Conservation (phyloP, 176 grass and related monocot genomes). For the Tuctoria greenei region DNA sequence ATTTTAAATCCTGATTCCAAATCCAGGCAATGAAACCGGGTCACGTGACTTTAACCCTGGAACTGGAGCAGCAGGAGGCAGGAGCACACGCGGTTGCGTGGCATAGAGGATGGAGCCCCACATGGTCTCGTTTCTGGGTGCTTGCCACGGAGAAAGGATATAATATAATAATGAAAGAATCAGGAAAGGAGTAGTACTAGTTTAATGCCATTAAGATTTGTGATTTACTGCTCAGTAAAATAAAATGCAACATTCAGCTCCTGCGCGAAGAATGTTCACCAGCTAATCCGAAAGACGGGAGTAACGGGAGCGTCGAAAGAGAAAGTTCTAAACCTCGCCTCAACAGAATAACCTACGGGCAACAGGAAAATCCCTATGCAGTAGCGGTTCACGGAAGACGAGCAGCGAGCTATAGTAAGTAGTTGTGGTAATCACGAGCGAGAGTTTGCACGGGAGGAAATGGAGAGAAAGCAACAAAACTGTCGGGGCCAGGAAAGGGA, state of each 20-base stretch:
- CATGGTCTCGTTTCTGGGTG: background rate
- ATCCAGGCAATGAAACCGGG: slow-evolving; percentile 2
- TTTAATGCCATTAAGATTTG: background rate
- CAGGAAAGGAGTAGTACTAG: background rate
- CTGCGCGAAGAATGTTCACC: background rate
- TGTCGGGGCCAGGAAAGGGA: slow-evolving; percentile 19
- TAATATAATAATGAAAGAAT: background rate
- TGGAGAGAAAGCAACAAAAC: background rate
- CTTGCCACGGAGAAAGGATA: slow-evolving; percentile 12
- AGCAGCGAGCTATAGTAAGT: background rate
- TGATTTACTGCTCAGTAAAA: background rate
- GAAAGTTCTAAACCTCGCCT: background rate
- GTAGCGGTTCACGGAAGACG: slow-evolving; percentile 5
- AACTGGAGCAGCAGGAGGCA: background rate
- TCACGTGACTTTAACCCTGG: background rate
- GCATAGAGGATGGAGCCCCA: slow-evolving; percentile 3
- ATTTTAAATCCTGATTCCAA: slow-evolving; percentile 30
- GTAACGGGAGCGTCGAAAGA: background rate
- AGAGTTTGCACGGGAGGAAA: background rate
- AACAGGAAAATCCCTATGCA: background rate
- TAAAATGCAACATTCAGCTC: background rate
- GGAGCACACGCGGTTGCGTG: background rate
- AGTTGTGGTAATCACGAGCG: slow-evolving; percentile 7
- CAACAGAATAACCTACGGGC: slow-evolving; percentile 12
- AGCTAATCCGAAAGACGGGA: slow-evolving; percentile 6